Conservation (phyloP, 768 basidiomycete genomes). For the Coprinopsis strossmayeri region DNA sequence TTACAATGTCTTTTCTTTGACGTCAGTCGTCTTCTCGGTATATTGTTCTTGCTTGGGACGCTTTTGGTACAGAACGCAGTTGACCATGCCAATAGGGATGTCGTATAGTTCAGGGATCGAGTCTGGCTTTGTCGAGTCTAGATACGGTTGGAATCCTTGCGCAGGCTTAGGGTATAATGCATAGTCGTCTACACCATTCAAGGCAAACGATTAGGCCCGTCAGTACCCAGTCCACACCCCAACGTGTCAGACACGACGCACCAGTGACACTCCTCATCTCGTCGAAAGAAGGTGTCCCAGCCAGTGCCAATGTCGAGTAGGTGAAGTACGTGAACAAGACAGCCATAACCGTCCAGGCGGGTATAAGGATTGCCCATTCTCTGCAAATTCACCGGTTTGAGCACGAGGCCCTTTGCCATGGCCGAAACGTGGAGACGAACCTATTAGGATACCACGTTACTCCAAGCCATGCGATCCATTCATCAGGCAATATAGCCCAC, state of each 20-base stretch:
- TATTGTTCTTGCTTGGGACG: conserved; percentile 5
- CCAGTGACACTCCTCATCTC: conserved; percentile 66
- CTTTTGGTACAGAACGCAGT: conserved; percentile 56
- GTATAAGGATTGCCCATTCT: conserved; percentile 81
- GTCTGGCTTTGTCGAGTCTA: conserved; percentile 36
- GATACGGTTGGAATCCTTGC: conserved; percentile 38
- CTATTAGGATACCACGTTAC: conserved; percentile 86
- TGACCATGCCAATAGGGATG: conserved; percentile 76
- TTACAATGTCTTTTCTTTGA: not conserved
- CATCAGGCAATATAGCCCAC: conserved; percentile 78
- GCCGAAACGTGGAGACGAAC: conserved; percentile 30
- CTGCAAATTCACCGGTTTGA: conserved; percentile 28
- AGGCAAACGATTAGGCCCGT: no score
- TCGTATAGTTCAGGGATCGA: conserved; percentile 68
- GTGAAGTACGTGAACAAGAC: conserved; percentile 70
- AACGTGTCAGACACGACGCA: conserved; percentile 26
- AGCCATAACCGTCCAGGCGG: conserved; percentile 67
- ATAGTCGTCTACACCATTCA: conserved; percentile 8
- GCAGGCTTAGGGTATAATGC: conserved; percentile 13
- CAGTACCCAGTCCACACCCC: no score
- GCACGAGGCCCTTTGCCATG: not conserved
- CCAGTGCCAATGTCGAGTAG: conserved; percentile 72
- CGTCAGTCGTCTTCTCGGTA: not conserved
- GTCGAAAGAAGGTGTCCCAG: conserved; percentile 62
- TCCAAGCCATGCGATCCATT: conserved; percentile 57